These are phyloP conservation scores for Selenicereus undatus DNA, from an alignment of 148 eudicot species.

Conservation along the genomic window DNA sequence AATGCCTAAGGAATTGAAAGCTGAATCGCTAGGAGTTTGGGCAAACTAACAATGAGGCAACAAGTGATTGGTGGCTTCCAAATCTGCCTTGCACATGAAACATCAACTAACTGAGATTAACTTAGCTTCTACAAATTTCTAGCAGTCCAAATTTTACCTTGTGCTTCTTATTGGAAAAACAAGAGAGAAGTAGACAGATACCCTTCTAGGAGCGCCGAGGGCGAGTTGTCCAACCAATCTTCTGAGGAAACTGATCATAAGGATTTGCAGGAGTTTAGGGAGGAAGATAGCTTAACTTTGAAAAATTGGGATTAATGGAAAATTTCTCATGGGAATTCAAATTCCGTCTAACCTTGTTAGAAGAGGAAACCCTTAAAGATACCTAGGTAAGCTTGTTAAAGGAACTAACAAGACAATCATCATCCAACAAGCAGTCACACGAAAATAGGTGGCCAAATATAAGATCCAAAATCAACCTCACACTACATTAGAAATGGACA, in stretches of 20 bases:
- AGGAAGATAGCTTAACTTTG: neutral
- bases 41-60: neutral
- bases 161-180: too few species aligned
- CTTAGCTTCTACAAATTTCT: too few species aligned
- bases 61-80: neutral
- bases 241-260: neutral
- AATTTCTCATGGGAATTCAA: neutral
- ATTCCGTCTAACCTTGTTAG: neutral
- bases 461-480: neutral
- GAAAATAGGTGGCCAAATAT: neutral
- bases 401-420: neutral
- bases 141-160: too few species aligned
- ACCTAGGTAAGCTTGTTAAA: neutral
- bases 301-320: neutral
- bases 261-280: neutral
- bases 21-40: neutral
- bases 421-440: neutral
- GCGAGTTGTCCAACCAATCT: neutral
- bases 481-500: neutral
- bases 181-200: too few species aligned
- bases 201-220: too few species aligned
- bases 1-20: neutral
- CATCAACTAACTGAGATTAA: too few species aligned
- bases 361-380: neutral
- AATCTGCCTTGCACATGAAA: too few species aligned